Conservation (phyloP, 2,329 filamentous ascomycete genomes). For the Stagonosporopsis cucurbitacearum region DNA sequence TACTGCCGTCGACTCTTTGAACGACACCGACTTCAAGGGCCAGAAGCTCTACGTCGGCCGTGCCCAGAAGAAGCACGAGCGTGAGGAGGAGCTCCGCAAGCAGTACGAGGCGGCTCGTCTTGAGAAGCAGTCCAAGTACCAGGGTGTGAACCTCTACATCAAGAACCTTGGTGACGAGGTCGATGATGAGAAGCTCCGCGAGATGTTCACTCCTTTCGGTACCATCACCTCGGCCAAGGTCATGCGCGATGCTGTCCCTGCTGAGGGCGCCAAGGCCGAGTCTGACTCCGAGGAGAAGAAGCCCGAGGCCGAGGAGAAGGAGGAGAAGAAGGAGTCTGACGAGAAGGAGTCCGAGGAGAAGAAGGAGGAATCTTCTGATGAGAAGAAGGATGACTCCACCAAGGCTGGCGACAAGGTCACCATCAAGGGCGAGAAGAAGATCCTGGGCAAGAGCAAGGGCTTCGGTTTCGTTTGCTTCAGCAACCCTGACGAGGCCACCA, state of each 20-base stretch:
- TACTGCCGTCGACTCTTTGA: constrained; percentile 88
- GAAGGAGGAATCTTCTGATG: constrained; percentile 62
- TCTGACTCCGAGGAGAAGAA: constrained; percentile 54
- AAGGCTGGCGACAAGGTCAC: constrained; percentile 60
- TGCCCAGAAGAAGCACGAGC: constrained; percentile 99
- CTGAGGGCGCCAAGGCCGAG: constrained; percentile 57
- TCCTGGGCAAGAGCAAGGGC: constrained; percentile 97
- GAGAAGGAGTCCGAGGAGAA: constrained; percentile 65
- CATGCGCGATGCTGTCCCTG: constrained; percentile 80
- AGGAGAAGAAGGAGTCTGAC: constrained; percentile 62
- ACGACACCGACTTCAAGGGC: constrained; percentile 88
- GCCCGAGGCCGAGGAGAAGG: constrained; percentile 57
- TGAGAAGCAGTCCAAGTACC: constrained; percentile 99
- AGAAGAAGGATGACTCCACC: constrained; percentile 64
- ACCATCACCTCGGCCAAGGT: constrained; percentile 99
- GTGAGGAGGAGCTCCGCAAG: constrained; percentile 98
- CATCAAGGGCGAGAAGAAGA: constrained; percentile 66
- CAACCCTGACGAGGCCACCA: constrained; percentile 98
- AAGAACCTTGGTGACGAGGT: constrained; percentile 98
- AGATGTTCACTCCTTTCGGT: constrained; percentile 89
- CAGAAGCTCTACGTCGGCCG: constrained; percentile 98
- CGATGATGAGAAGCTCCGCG: constrained; percentile 95
- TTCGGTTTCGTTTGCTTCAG: constrained; percentile 99
- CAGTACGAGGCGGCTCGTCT: constrained; percentile 97
- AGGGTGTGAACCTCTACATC: constrained; percentile 99